These are phyloP conservation scores for Cercospora sp. DNA, from an alignment of 2,329 filamentous ascomycete genomes.

Conservation along the genomic window DNA sequence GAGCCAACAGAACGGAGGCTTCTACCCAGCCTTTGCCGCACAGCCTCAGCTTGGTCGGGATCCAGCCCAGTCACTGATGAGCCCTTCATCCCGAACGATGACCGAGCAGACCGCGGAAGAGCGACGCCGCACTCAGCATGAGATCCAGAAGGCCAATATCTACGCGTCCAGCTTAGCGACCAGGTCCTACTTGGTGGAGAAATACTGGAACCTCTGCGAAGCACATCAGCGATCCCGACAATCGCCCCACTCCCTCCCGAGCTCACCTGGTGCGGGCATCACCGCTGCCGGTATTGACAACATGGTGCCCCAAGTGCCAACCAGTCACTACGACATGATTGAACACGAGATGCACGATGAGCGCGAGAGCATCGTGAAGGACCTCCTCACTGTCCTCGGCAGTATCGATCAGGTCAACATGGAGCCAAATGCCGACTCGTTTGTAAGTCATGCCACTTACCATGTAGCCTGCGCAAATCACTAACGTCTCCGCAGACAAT, in stretches of 20 bases:
- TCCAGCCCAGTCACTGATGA: conserved; percentile 34
- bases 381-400: conserved; percentile 71
- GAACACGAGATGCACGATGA: conserved; percentile 70
- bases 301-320: conserved; percentile 36
- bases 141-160: conserved; percentile 91
- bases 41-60: conserved; percentile 31
- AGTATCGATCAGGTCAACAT: conserved; percentile 83
- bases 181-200: conserved; percentile 80
- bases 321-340: conserved; percentile 49
- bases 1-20: conserved; percentile 29
- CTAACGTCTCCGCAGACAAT: conserved; percentile 57
- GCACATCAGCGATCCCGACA: conserved; percentile 49
- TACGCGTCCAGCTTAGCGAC: conserved; percentile 80
- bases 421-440: conserved; percentile 68
- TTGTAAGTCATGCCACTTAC: conserved; percentile 51
- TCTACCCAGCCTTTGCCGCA: conserved; percentile 28
- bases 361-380: conserved; percentile 77
- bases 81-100: conserved; percentile 37
- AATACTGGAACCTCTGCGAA: conserved; percentile 77
- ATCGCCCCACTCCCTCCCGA: conserved; percentile 44
- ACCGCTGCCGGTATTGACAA: conserved; percentile 42
- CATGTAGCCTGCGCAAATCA: background rate
- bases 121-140: conserved; percentile 64
- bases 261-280: conserved; percentile 37
- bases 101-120: conserved; percentile 42